A percentile compares a stretch with the other conserved stretches of the same genome.
Evolutionary conservation across 768 basidiomycete genomes (phyloP).

Genomic region (Lentinula raphanica): DNA sequence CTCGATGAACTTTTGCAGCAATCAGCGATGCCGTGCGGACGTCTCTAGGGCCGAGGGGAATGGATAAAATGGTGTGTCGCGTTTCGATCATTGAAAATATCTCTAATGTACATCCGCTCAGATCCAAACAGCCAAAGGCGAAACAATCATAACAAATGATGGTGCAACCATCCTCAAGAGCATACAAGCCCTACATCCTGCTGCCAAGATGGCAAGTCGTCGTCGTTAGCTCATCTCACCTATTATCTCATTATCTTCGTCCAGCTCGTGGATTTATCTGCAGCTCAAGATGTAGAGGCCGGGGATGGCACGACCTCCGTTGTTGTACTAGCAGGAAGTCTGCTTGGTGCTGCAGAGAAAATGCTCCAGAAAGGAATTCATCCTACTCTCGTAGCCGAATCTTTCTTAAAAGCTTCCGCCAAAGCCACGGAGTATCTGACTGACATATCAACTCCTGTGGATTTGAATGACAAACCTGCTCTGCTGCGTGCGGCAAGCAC

Average conservation of each 20-base stretch:
- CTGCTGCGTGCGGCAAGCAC: conserved; percentile 92
- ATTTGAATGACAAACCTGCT: conserved; percentile 79
- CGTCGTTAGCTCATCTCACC: neutral
- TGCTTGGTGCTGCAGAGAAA: conserved; percentile 94
- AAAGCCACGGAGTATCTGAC: conserved; percentile 94
- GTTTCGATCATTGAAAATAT: conserved; percentile 2
- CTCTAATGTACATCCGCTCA: conserved; percentile 23
- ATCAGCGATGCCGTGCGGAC: conserved; percentile 98
- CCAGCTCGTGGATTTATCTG: conserved; percentile 94
- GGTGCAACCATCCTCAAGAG: conserved; percentile 96
- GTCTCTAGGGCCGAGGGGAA: conserved; percentile 92
- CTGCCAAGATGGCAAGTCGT: conserved; percentile 86
- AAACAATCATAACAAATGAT: conserved; percentile 98
- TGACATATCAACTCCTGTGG: conserved; percentile 88
- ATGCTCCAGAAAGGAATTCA: conserved; percentile 96
- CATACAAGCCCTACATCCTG: conserved; percentile 94
- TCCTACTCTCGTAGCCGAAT: conserved; percentile 94
- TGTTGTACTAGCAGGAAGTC: conserved; percentile 90
- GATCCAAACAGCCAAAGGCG: conserved; percentile 96
- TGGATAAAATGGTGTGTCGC: conserved; percentile 93
- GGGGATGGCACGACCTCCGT: conserved; percentile 98
- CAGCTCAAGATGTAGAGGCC: conserved; percentile 97
- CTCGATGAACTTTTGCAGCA: conserved; percentile 42
- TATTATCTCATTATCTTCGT: conserved; percentile 1
- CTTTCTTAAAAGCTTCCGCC: conserved; percentile 85